Evolutionary conservation across 2,329 filamentous ascomycete species (phyloP).

Genomic region (Fusarium nematophilum): DNA sequence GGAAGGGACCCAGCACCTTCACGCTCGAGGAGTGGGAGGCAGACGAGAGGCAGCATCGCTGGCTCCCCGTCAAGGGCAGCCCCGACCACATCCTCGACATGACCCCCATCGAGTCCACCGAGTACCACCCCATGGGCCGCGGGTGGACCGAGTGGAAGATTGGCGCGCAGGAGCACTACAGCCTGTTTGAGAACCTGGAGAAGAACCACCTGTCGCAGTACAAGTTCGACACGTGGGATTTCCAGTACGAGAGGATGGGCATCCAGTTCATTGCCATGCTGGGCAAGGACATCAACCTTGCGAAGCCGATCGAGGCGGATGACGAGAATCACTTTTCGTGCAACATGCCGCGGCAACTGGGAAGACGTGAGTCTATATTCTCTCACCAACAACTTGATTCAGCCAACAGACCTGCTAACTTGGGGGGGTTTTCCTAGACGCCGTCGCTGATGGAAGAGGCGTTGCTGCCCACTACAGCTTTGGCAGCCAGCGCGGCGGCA

Average conservation of each 20-base stretch:
- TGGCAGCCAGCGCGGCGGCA: conserved; percentile 49
- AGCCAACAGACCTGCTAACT: conserved; percentile 19
- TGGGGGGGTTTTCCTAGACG: conserved; percentile 44
- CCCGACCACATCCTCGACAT: conserved; percentile 54
- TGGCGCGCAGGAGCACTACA: conserved; percentile 60
- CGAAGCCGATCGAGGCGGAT: conserved; percentile 57
- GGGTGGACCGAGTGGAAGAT: conserved; percentile 62
- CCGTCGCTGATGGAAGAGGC: conserved; percentile 65
- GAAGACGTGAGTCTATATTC: conserved; percentile 45
- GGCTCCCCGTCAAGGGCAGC: conserved; percentile 55
- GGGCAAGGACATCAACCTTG: conserved; percentile 61
- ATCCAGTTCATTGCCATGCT: conserved; percentile 66
- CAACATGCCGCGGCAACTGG: conserved; percentile 52
- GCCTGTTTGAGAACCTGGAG: conserved; percentile 63
- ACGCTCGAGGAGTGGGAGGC: conserved; percentile 48
- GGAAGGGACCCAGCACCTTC: conserved; percentile 46
- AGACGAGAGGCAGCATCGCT: conserved; percentile 59
- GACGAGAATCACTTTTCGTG: conserved; percentile 60
- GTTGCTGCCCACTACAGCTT: conserved; percentile 66
- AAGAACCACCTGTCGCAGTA: conserved; percentile 57
- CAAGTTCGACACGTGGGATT: conserved; percentile 61
- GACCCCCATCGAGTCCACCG: conserved; percentile 60
- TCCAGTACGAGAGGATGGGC: conserved; percentile 61
- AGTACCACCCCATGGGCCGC: conserved; percentile 59
- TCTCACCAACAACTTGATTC: too few relatives aligned